Base-by-base conservation (phyloP, 2,329 filamentous ascomycete genomes). In the Akanthomyces muscarius region DNA sequence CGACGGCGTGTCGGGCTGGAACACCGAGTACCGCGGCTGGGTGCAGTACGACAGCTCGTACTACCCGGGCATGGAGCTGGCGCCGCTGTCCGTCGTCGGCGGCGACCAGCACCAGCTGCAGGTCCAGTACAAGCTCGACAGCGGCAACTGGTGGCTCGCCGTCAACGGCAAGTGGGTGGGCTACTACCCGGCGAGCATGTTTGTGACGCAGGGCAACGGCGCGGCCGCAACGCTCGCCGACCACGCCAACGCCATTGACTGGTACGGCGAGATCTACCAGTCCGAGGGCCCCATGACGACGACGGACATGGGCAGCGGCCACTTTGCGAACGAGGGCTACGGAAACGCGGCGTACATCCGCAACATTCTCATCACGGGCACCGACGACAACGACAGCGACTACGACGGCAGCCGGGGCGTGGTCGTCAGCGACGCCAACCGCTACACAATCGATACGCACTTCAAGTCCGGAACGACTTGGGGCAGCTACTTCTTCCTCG, bases 211-310 rank as follows among this genome's bases (percentile, higher is more conserved):
- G 25, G 61, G 55, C 33, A 63, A 57, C 45, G 30, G 7, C 25
- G 42, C 62, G 1, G 38, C n/a, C 5, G 30, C 18, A 25, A 65
- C 64, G n/a, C 57, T 65, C 10, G 64, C 59, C 33, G 50, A 51
- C 51, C 55, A 52, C 23, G 55, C 64, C 16, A 41, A 52, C 57
- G 4, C 59, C 18, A 25, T 65, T 4, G 42, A 54, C 57, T 65
- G 64, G 64, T 65, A 65, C 41, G 64, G 64, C 42, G 64, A 65
- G 61, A 51, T 64, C 8, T 65, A 61, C 28, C 64, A 65, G 52
- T 41, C 28, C 47, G 61, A 65, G 57, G 33, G 33, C 6, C 54
- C 41, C 5, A 11, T 61, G 50, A 65, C 64, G 10, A 59, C 61
- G 18, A 65, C 64, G 21, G 64, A 65, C 48, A 65, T 65, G 64